Percentiles rank a stretch among this genome's conserved stretches.
Conservation (phyloP, 2,329 filamentous ascomycete genomes). For the Lomentospora prolificans region DNA sequence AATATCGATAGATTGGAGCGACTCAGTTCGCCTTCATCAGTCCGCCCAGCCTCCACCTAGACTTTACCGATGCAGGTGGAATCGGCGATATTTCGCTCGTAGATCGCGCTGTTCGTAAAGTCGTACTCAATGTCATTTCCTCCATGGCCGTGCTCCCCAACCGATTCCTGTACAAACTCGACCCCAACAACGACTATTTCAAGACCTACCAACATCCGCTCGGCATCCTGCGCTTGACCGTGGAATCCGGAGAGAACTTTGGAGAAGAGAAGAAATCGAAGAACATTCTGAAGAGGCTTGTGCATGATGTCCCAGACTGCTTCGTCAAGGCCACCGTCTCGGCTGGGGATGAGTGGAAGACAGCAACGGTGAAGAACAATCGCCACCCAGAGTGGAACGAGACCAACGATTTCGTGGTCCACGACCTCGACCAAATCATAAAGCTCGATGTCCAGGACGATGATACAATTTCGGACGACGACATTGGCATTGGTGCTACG, state of each 20-base stretch:
- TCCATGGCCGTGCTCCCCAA: conserved; percentile 38
- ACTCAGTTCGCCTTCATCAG: conserved; percentile 39
- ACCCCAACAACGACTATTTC: conserved; percentile 35
- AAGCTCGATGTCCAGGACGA: conserved; percentile 31
- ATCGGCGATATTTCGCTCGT: conserved; percentile 31
- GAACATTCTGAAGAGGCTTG: conserved; percentile 26
- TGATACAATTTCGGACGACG: conserved; percentile 30
- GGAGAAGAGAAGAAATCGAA: conserved; percentile 19
- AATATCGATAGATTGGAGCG: conserved; percentile 30
- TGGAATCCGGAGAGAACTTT: conserved; percentile 17
- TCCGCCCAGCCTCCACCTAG: conserved; percentile 31
- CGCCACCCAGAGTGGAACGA: conserved; percentile 35
- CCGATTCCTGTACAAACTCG: conserved; percentile 37
- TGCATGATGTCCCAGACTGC: conserved; percentile 32
- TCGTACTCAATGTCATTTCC: conserved; percentile 31
- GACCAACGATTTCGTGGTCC: conserved; percentile 35
- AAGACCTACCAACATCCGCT: conserved; percentile 32
- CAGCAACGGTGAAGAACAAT: conserved; percentile 29
- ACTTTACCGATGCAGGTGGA: conserved; percentile 36
- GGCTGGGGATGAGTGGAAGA: conserved; percentile 32
- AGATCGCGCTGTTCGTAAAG: conserved; percentile 31
- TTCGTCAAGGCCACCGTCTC: conserved; percentile 33
- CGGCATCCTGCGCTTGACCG: conserved; percentile 32
- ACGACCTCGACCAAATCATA: conserved; percentile 33
- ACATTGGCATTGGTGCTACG: conserved; percentile 31